Conservation (phyloP, 2,329 filamentous ascomycete genomes). For the Diaporthe humulicola region DNA sequence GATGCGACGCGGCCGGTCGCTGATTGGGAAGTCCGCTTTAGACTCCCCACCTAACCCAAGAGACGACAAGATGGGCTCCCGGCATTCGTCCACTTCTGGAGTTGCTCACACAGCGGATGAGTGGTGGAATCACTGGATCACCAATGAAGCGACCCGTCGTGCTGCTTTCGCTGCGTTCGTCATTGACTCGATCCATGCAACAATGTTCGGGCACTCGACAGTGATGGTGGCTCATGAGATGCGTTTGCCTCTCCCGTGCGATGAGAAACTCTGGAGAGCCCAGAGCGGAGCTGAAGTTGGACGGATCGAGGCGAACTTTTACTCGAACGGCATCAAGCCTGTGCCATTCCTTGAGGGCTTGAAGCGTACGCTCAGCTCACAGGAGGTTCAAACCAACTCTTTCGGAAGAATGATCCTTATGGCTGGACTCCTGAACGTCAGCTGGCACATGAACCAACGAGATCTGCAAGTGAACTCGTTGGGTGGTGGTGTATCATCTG, state of each 20-base stretch:
- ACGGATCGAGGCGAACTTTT: slow-evolving; percentile 83
- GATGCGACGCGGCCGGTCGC: slow-evolving; percentile 92
- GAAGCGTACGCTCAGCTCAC: slow-evolving; percentile 88
- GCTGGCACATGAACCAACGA: slow-evolving; percentile 97
- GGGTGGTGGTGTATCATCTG: slow-evolving; percentile 77
- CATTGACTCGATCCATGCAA: slow-evolving; percentile 94
- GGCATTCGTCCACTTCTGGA: slow-evolving; percentile 73
- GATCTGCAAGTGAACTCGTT: slow-evolving; percentile 93
- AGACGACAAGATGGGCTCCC: slow-evolving; percentile 70
- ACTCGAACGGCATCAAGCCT: slow-evolving; percentile 85
- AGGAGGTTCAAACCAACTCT: slow-evolving; percentile 89
- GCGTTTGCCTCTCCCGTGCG: slow-evolving; percentile 89
- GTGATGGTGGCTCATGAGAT: slow-evolving; percentile 98
- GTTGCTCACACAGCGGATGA: slow-evolving; percentile 81
- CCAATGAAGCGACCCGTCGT: slow-evolving; percentile 88
- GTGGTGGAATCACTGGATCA: slow-evolving; percentile 97
- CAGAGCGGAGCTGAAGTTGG: slow-evolving; percentile 89
- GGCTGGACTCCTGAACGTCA: slow-evolving; percentile 92
- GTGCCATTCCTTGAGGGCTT: slow-evolving; percentile 91
- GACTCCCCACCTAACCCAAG: slow-evolving; percentile 85
- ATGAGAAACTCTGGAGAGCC: slow-evolving; percentile 93
- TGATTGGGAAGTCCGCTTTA: slow-evolving; percentile 86
- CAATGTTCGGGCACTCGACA: slow-evolving; percentile 97
- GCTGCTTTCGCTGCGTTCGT: slow-evolving; percentile 95
- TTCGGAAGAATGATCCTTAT: slow-evolving; percentile 95